Conservation (phyloP, 305 asterid genomes). For the Fraxinus angustifolia region DNA sequence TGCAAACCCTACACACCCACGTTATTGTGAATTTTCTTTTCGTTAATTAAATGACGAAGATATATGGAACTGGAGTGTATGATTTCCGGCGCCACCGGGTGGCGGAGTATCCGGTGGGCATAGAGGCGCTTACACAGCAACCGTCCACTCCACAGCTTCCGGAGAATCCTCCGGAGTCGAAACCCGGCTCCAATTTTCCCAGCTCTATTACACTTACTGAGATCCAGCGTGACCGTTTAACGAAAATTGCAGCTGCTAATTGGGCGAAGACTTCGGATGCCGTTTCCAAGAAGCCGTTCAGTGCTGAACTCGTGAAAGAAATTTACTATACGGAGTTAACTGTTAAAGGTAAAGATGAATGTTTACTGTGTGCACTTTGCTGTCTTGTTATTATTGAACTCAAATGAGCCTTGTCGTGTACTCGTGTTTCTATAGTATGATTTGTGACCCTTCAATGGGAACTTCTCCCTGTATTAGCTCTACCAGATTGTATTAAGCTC, state of each 20-base stretch:
- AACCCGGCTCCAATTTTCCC: constrained; percentile 47
- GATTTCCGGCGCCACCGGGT: constrained; percentile 91
- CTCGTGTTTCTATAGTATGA: background rate
- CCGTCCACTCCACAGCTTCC: constrained; percentile 16
- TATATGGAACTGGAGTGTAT: constrained; percentile 77
- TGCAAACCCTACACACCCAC: background rate
- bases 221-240: constrained; percentile 86
- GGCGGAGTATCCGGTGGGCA: constrained; percentile 79
- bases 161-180: constrained; percentile 56
- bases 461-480: background rate
- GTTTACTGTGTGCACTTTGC: background rate
- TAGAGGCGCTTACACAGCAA: constrained; percentile 32
- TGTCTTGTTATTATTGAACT: background rate
- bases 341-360: constrained; percentile 49
- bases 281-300: constrained; percentile 55
- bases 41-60: constrained; percentile 45
- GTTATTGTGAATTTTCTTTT: background rate
- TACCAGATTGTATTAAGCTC: background rate
- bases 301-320: constrained; percentile 68
- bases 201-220: constrained; percentile 78
- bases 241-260: constrained; percentile 71
- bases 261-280: constrained; percentile 64
- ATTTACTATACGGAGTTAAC: constrained; percentile 78
- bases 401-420: background rate
- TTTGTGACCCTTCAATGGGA: background rate